phyloP scores from a whole-genome alignment of 2,329 filamentous ascomycete species.

The Talaromyces verruculosus region DNA sequence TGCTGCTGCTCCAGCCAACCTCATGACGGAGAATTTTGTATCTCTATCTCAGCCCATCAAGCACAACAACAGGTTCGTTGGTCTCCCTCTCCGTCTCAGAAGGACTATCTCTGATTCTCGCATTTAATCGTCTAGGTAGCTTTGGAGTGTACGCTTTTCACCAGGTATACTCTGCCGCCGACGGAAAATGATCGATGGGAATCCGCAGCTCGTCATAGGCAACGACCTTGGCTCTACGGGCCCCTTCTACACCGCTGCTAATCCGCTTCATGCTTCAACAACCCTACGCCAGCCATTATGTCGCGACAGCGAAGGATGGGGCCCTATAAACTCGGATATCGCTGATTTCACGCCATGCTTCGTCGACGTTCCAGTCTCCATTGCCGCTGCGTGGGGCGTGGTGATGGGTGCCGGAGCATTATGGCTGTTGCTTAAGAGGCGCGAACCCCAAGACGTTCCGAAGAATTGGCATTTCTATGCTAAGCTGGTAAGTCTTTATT shows the following conservation, averaged over 20 bases:
- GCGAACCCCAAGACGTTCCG: slow-evolving; percentile 63
- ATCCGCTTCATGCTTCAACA: slow-evolving; percentile 26
- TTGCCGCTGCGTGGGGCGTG: slow-evolving; percentile 76
- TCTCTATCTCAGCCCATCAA: background rate
- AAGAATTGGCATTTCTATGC: slow-evolving; percentile 92
- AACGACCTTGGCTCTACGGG: slow-evolving; percentile 23
- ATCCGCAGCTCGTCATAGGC: slow-evolving; percentile 26
- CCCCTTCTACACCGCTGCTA: slow-evolving; percentile 19
- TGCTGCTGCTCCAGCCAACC: slow-evolving; percentile 8
- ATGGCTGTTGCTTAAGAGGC: slow-evolving; percentile 74
- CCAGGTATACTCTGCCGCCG: slow-evolving; percentile 19
- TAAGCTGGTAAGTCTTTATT: slow-evolving; percentile 69
- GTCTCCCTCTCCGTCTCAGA: background rate
- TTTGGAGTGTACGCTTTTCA: slow-evolving; percentile 7
- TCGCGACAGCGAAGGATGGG: slow-evolving; percentile 90
- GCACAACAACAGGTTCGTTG: background rate
- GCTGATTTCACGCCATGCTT: slow-evolving; percentile 98
- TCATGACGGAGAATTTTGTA: background rate
- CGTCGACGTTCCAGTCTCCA: slow-evolving; percentile 82
- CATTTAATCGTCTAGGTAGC: background rate
- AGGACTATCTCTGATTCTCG: background rate
- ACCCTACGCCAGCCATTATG: slow-evolving; percentile 68
- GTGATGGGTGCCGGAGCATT: slow-evolving; percentile 73
- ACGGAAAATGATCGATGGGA: slow-evolving; percentile 30
- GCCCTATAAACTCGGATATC: slow-evolving; percentile 78